Conservation (phyloP, 1,284 basidiomycete genomes). For the Agroathelia rolfsii region DNA sequence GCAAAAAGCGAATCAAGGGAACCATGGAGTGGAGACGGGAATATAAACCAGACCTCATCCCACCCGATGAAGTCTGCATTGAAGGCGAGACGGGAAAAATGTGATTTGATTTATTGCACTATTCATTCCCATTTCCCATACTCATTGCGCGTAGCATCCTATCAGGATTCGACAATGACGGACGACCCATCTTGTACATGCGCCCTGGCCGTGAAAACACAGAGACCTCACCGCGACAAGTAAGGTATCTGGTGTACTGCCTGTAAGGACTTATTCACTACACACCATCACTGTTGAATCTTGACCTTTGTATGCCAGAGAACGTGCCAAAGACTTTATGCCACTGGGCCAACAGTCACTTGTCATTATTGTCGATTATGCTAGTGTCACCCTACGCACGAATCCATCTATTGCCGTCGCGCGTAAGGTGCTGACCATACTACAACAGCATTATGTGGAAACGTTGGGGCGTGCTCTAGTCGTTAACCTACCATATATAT, state of each 20-base stretch:
- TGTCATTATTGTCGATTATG: constrained; percentile 79
- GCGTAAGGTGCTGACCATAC: constrained; percentile 69
- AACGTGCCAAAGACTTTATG: constrained; percentile 81
- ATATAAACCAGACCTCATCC: constrained; percentile 73
- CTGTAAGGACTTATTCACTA: constrained; percentile 43
- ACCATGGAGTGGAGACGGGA: constrained; percentile 78
- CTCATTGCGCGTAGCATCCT: constrained; percentile 43
- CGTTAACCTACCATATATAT: constrained; percentile 70
- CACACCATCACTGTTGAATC: constrained; percentile 1
- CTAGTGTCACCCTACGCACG: constrained; percentile 66
- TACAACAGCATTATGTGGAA: constrained; percentile 89
- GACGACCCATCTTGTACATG: constrained; percentile 77
- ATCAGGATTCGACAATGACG: constrained; percentile 76
- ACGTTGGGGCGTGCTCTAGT: constrained; percentile 81
- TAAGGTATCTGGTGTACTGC: constrained; percentile 76
- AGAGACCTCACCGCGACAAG: constrained; percentile 61
- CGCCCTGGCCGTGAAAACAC: constrained; percentile 79
- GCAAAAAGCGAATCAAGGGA: constrained; percentile 63
- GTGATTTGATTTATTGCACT: constrained; percentile 25
- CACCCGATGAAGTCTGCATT: constrained; percentile 61
- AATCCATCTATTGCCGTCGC: constrained; percentile 76
- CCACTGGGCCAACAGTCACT: constrained; percentile 74
- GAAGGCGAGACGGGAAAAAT: constrained; percentile 83
- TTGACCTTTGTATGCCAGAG: constrained; percentile 31
- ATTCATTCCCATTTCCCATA: constrained; percentile 1